Conservation (phyloP, 768 basidiomycete genomes). For the Lactarius quietus region DNA sequence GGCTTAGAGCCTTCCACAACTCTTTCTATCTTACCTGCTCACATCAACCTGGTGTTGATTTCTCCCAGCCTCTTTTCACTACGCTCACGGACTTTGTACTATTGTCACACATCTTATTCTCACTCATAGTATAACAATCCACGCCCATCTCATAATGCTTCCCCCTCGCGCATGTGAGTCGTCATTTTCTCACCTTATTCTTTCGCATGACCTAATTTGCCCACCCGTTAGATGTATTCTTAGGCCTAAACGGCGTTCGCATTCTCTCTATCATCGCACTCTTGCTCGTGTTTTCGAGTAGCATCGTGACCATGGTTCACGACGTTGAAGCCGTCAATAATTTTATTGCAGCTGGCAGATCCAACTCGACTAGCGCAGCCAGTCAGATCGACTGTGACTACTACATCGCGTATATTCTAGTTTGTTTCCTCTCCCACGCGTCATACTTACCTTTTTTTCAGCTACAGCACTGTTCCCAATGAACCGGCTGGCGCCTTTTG, state of each 20-base stretch:
- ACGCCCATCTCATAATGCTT: conserved; percentile 18
- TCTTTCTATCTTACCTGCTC: neutral
- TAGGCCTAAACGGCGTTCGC: conserved; percentile 25
- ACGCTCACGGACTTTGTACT: conserved; percentile 1
- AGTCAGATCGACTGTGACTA: conserved; percentile 23
- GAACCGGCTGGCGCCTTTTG: conserved; percentile 89
- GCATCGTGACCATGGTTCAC: conserved; percentile 25
- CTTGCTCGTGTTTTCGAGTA: conserved; percentile 25
- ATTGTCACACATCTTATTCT: neutral
- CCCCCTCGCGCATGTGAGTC: conserved; percentile 27
- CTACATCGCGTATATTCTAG: conserved; percentile 14
- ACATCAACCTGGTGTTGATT: conserved; percentile 26
- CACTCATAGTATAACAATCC: conserved; percentile 6
- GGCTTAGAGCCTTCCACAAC: conserved; percentile 2
- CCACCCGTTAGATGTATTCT: conserved; percentile 20
- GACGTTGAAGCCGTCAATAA: conserved; percentile 26
- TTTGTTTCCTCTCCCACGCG: neutral
- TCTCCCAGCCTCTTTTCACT: neutral
- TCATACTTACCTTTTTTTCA: conserved; percentile 34
- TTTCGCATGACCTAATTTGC: neutral
- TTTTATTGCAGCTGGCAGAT: conserved; percentile 17
- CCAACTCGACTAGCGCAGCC: conserved; percentile 15
- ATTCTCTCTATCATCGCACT: conserved; percentile 21
- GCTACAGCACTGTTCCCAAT: conserved; percentile 79
- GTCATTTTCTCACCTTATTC: neutral